Evolutionary conservation across 768 basidiomycete species (phyloP).

Genomic region (Termitomyces titanicus): DNA sequence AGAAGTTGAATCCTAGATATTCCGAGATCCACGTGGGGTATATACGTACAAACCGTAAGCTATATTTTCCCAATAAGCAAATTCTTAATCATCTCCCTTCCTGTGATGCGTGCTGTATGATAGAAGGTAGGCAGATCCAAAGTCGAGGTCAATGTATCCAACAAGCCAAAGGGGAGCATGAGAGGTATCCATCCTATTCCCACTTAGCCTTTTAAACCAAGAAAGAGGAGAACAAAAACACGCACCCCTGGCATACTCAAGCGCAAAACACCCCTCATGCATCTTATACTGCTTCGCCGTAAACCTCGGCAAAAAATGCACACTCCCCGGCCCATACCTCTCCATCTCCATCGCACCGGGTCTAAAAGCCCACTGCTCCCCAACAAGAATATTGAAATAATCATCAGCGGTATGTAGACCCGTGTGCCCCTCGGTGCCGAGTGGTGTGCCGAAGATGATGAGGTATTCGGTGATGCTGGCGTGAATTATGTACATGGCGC

Average conservation of each 20-base stretch:
- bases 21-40: no score
- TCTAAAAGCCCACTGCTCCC: conserved; percentile 91
- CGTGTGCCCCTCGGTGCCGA: conserved; percentile 95
- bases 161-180: conserved; percentile 93
- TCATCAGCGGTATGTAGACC: conserved; percentile 96
- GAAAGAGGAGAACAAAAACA: conserved; percentile 5
- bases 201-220: background rate
- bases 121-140: conserved; percentile 83
- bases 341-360: conserved; percentile 85
- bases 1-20: no score
- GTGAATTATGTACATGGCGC: conserved; percentile 96
- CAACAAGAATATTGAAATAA: conserved; percentile 93
- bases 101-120: conserved; percentile 74
- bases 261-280: conserved; percentile 92
- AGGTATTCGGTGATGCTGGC: conserved; percentile 96
- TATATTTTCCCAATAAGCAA: conserved; percentile 86
- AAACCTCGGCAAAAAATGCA: conserved; percentile 82
- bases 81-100: conserved; percentile 79
- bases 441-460: conserved; percentile 92
- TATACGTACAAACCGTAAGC: background rate
- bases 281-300: conserved; percentile 96
- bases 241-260: conserved; percentile 92
- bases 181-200: conserved; percentile 91
- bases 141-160: conserved; percentile 83
- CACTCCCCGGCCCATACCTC: conserved; percentile 77